A percentile compares a stretch with the other conserved stretches of the same genome.
Evolutionary conservation across 208 protist species (phyloP).

Genomic region (Leishmania major): DNA sequence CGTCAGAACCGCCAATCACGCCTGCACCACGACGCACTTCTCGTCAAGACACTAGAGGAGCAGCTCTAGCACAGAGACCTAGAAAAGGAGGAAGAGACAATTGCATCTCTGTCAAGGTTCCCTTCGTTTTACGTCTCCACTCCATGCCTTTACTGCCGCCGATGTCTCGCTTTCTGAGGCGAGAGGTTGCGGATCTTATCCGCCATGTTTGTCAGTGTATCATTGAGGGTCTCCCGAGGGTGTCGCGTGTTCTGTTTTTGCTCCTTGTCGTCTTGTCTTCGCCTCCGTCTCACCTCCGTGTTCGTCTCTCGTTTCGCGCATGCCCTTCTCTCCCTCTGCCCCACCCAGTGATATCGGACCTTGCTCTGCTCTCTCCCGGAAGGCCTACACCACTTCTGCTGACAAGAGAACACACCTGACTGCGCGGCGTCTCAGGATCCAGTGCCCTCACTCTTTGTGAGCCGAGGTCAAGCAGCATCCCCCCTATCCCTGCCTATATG

Average conservation of each 20-base stretch:
- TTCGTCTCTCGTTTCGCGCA: not conserved
- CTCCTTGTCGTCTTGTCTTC: not conserved
- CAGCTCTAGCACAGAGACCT: constrained; percentile 31
- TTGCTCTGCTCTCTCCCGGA: not conserved
- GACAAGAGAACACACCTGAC: not conserved
- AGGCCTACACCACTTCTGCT: not conserved
- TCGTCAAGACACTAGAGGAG: constrained; percentile 75
- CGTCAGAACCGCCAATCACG: constrained; percentile 71
- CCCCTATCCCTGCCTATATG: not conserved
- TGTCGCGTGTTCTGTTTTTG: not conserved
- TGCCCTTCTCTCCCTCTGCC: constrained; percentile 10
- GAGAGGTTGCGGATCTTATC: not conserved
- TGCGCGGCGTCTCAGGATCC: not conserved
- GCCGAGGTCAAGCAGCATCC: not conserved
- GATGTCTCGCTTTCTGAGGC: too few species aligned
- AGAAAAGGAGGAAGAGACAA: not conserved
- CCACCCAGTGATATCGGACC: not conserved
- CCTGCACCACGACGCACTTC: constrained; percentile 69
- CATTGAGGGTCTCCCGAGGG: constrained; percentile 1
- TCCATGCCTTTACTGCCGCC: too few species aligned
- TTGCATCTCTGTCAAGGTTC: not conserved
- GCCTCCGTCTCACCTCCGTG: not conserved
- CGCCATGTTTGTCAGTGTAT: not conserved
- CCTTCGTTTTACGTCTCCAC: not conserved
- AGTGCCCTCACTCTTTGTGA: not conserved